Base-by-base conservation (phyloP, 2,329 filamentous ascomycete genomes). In the Pseudopyricularia cyperi region DNA sequence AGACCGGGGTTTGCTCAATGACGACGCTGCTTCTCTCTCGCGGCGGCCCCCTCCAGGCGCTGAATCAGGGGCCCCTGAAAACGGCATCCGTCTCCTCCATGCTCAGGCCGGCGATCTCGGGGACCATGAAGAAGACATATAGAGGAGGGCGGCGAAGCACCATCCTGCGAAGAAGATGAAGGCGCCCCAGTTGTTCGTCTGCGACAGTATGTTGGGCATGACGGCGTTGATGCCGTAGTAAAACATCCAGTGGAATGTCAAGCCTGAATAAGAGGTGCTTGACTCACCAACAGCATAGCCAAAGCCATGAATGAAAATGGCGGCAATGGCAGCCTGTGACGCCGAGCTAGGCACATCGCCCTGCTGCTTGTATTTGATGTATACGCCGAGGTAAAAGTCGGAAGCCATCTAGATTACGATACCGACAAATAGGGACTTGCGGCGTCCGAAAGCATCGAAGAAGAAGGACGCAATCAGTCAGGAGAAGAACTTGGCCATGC, bases 181-280 rank as follows among this genome's bases (percentile, higher is more conserved):
- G 1, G 55, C 53, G 33, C 55, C 55, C 55, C 66, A 70, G 35
- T 67, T 62, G 53, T 68, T 32, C 5, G 58, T 65, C 5, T 54
- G 19, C 0, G 54, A 30, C 2, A 71, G 57, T 3, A 70, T 52
- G 1, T 62, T 60, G 2, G 66, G 65, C 2, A 60, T 49, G 7
- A 57, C 64, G 15, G 57, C 58, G 32, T 58, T 63, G 26, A 69
- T 56, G 22, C 58, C 66, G 46, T 62, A 68, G 56, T 63, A 61
- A 52, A 70, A 70, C 1, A 67, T 59, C 71, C 68, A 71, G 57
- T 71, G 69, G 52, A 70, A 69, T 6, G 62, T 65, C 17, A n/a
- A n/a, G n/a, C n/a, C n/a, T n/a, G n/a, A n/a, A n/a, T n/a, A n/a
- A n/a, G n/a, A n/a, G n/a, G n/a, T n/a, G n/a, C n/a, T 30, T 30